A percentile compares a stretch with the other conserved stretches of the same genome.
phyloP scores from a whole-genome alignment of 352 stramenopile species.

The Phytophthora uliginosa region DNA sequence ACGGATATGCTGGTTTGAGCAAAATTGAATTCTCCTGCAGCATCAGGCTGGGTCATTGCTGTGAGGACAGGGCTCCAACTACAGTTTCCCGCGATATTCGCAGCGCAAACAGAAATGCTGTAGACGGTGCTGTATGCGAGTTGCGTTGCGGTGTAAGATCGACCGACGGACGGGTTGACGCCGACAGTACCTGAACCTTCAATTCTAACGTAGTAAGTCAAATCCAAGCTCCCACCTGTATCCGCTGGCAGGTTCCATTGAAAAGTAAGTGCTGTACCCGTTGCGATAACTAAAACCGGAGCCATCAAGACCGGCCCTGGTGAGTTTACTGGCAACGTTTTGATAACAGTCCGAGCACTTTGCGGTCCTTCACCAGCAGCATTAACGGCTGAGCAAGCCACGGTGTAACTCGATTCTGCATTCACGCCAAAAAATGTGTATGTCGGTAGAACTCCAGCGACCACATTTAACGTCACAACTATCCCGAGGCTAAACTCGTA shows the following conservation, averaged over 20 bases:
- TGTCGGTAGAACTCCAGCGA: neutral
- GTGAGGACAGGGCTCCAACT: slow-evolving; percentile 41
- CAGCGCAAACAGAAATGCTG: slow-evolving; percentile 41
- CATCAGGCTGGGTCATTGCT: slow-evolving; percentile 52
- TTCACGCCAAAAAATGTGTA: slow-evolving; percentile 47
- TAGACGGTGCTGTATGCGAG: slow-evolving; percentile 56
- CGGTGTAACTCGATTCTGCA: slow-evolving; percentile 42
- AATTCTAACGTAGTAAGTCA: slow-evolving; percentile 47
- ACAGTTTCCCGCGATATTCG: slow-evolving; percentile 43
- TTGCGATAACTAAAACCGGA: slow-evolving; percentile 32
- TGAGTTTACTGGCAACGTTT: slow-evolving; percentile 41
- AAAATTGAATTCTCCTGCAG: slow-evolving; percentile 68
- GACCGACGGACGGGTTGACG: slow-evolving; percentile 17
- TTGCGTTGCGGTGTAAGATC: slow-evolving; percentile 14
- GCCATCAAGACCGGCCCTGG: slow-evolving; percentile 44
- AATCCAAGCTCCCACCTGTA: slow-evolving; percentile 44
- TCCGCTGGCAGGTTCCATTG: slow-evolving; percentile 49
- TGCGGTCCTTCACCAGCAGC: slow-evolving; percentile 38
- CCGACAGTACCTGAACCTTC: slow-evolving; percentile 10
- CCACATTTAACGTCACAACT: slow-evolving; percentile 25
- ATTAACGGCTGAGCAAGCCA: slow-evolving; percentile 58
- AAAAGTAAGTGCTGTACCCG: slow-evolving; percentile 52
- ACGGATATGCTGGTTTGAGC: slow-evolving; percentile 28
- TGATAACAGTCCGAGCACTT: slow-evolving; percentile 35
- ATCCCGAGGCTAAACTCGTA: slow-evolving; percentile 45